Conservation (phyloP, 176 grass and related monocot genomes). For the Raddia distichophylla region DNA sequence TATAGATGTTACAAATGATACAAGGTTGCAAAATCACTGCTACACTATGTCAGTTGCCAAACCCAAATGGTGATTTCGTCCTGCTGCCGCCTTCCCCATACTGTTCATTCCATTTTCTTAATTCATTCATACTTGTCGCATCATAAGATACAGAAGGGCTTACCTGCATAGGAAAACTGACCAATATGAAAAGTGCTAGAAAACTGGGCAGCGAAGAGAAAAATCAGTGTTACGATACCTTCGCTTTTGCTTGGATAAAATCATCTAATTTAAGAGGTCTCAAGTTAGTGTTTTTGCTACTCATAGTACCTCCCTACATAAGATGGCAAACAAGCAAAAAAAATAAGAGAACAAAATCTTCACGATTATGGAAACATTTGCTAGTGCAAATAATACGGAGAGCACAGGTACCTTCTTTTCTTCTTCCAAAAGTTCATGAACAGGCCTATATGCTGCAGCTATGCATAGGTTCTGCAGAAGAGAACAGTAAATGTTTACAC, state of each 20-base stretch:
- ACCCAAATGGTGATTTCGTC: slow-evolving; percentile 79
- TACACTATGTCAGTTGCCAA: slow-evolving; percentile 59
- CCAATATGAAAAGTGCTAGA: background rate
- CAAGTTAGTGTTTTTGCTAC: slow-evolving; percentile 42
- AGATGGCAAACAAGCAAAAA: slow-evolving; percentile 15
- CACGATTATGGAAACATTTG: background rate
- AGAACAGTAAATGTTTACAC: slow-evolving; percentile 22
- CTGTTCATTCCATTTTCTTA: slow-evolving; percentile 97
- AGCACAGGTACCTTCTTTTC: slow-evolving; percentile 68
- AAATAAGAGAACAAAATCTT: slow-evolving; percentile 17
- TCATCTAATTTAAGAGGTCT: slow-evolving; percentile 77
- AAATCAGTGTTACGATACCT: slow-evolving; percentile 53
- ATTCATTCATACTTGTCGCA: slow-evolving; percentile 85
- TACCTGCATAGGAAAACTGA: slow-evolving; percentile 54
- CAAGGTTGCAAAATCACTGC: slow-evolving; percentile 10
- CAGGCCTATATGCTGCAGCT: slow-evolving; percentile 90
- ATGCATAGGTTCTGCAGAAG: slow-evolving; percentile 84
- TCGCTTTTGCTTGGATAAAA: slow-evolving; percentile 92
- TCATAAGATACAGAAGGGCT: slow-evolving; percentile 85
- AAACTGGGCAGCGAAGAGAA: background rate
- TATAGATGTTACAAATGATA: slow-evolving; percentile 42
- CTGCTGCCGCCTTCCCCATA: slow-evolving; percentile 94
- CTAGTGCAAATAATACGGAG: slow-evolving; percentile 8
- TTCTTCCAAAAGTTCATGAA: slow-evolving; percentile 87
- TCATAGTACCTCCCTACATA: slow-evolving; percentile 50